Conservation (phyloP, 495 filamentous ascomycete species). For the Penicillium odoratum region DNA sequence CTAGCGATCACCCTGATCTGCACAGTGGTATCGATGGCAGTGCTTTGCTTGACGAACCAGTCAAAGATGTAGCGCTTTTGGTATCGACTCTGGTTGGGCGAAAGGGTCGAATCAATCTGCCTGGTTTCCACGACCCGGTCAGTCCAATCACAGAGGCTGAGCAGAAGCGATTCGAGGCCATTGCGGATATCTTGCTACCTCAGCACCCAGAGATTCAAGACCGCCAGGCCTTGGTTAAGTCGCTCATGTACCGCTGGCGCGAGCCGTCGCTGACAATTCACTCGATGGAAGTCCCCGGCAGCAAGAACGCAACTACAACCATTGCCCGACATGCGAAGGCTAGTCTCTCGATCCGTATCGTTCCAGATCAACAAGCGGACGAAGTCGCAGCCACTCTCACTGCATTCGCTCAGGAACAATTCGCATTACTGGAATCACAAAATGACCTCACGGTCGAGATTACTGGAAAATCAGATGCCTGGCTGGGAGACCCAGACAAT, state of each 20-base stretch:
- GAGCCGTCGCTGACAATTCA: constrained; percentile 93
- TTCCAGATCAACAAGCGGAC: constrained; percentile 84
- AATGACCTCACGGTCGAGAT: constrained; percentile 82
- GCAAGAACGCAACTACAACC: constrained; percentile 69
- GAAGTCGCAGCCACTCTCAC: constrained; percentile 67
- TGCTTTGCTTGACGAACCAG: constrained; percentile 78
- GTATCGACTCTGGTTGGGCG: constrained; percentile 74
- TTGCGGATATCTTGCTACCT: constrained; percentile 70
- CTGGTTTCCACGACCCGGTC: constrained; percentile 83
- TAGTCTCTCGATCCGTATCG: constrained; percentile 84
- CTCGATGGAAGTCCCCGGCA: constrained; percentile 72
- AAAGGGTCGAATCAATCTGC: constrained; percentile 57
- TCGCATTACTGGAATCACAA: constrained; percentile 67
- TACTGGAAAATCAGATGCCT: constrained; percentile 91
- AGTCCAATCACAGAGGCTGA: constrained; percentile 73
- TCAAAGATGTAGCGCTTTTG: constrained; percentile 84
- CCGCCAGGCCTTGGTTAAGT: constrained; percentile 66
- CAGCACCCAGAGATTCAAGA: constrained; percentile 69
- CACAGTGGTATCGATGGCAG: constrained; percentile 96
- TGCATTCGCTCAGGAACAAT: constrained; percentile 68
- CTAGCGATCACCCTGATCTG: constrained; percentile 82
- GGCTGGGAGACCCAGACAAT: constrained; percentile 90
- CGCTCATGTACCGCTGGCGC: constrained; percentile 91
- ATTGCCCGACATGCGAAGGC: constrained; percentile 86
- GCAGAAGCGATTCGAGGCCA: constrained; percentile 78